Conservation (phyloP, 2,329 filamentous ascomycete species). For the Mariannaea sp. region DNA sequence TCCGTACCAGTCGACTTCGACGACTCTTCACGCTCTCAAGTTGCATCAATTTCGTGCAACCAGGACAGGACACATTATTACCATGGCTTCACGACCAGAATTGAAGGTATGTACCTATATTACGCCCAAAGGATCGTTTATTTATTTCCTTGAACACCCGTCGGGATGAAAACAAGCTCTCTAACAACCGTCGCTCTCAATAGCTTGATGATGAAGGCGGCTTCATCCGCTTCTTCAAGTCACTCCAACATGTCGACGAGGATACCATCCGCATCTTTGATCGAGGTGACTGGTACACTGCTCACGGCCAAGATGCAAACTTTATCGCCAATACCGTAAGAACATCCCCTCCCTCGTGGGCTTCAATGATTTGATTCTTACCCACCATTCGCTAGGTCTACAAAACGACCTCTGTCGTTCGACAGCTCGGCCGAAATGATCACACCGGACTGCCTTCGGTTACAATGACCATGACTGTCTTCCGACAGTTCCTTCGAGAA, state of each 20-base stretch:
- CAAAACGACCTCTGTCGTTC: constrained; percentile 94
- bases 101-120: constrained; percentile 59
- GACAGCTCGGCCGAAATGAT: constrained; percentile 83
- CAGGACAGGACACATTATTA: constrained; percentile 36
- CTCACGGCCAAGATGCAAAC: constrained; percentile 83
- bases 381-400: constrained; percentile 70
- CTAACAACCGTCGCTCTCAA: constrained; percentile 12
- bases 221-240: constrained; percentile 96
- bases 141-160: background rate
- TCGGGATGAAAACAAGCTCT: background rate
- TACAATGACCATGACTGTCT: constrained; percentile 93
- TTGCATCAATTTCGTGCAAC: constrained; percentile 5
- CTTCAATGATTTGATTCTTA: background rate
- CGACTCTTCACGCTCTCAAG: constrained; percentile 10
- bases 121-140: background rate
- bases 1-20: constrained; percentile 16
- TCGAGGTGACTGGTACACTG: constrained; percentile 92
- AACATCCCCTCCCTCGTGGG: background rate
- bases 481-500: constrained; percentile 92
- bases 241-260: constrained; percentile 71
- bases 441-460: constrained; percentile 89
- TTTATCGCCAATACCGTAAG: constrained; percentile 78
- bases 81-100: constrained; percentile 74
- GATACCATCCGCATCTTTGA: constrained; percentile 91
- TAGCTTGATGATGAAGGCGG: constrained; percentile 95